Percentiles rank a stretch among this genome's conserved stretches.
These are phyloP conservation scores for Solanum clarkiae DNA, from an alignment of 257 asterid genomes.

Conservation along the genomic window DNA sequence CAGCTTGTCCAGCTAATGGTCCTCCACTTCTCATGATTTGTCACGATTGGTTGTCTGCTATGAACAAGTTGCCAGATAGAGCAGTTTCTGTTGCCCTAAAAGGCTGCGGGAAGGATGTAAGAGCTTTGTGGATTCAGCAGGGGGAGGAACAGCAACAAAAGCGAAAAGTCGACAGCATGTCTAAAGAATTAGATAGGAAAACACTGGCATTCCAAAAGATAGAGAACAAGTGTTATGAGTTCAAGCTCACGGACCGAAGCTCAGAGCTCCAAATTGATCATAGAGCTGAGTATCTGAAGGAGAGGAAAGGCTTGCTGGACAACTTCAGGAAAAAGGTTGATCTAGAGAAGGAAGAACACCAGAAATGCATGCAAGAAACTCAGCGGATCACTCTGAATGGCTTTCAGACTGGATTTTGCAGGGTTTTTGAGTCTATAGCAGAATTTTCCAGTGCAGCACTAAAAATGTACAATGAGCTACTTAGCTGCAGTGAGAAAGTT, in stretches of 20 bases:
- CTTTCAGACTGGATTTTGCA: constrained; percentile 68
- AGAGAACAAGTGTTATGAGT: constrained; percentile 39
- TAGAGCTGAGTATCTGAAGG: constrained; percentile 27
- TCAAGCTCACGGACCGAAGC: constrained; percentile 30
- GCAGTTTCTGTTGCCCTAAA: constrained; percentile 46
- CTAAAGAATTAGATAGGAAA: constrained; percentile 66
- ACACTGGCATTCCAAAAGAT: constrained; percentile 39
- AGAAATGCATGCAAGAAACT: constrained; percentile 53
- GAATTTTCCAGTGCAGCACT: constrained; percentile 65
- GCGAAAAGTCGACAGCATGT: constrained; percentile 59
- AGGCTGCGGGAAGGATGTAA: constrained; percentile 64
- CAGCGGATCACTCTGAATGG: constrained; percentile 57
- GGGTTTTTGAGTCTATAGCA: constrained; percentile 62
- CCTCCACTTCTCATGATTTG: constrained; percentile 62
- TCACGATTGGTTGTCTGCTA: constrained; percentile 48
- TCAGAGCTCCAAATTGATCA: constrained; percentile 27
- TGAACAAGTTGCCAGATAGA: constrained; percentile 55
- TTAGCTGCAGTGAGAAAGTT: constrained; percentile 14
- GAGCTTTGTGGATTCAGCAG: constrained; percentile 76
- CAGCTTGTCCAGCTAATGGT: constrained; percentile 17
- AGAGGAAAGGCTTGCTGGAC: constrained; percentile 43
- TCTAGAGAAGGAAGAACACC: constrained; percentile 67
- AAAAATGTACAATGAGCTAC: constrained; percentile 47
- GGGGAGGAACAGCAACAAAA: constrained; percentile 80
- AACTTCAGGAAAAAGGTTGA: constrained; percentile 46